Base-by-base conservation (phyloP, 2,329 filamentous ascomycete genomes). In the Aspergillus bombycis region DNA sequence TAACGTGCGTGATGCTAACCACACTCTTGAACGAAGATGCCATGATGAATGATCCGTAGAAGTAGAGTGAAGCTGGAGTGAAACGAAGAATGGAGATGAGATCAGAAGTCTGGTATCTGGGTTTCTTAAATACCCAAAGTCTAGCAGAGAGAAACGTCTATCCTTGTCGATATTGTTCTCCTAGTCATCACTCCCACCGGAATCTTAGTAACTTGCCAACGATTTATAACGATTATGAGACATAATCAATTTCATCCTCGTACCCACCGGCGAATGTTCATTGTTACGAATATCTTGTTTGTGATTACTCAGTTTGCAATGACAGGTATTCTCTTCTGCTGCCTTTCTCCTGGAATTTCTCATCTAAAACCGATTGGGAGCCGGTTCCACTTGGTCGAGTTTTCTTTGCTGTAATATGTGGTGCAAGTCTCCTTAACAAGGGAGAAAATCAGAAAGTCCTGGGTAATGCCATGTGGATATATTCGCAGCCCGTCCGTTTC, bases 1-100 rank as follows among this genome's bases (percentile, higher is more conserved):
- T 79, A 62, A 84, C 78, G 64, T 81, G 76, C 41, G 81, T 83
- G 52, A 83, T 75, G 10, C 59, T 74, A 50, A 80, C 9, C 12
- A 62, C 34, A 56, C 62, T 67, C 32, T 67, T 68, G 58, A 68
- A 68, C 16, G 54, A 5, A 43, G 54, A 45, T 19, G 54, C 36
- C 36, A 41, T 41, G 19, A 7, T 41, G 16, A 9, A 9, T 41
- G 36, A n/a, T 41, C 36, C 3, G 16, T 16, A 41, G 32, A 14
- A 14, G 26, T 36, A 57, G 19, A 23, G 11, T 57, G 54, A 30
- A n/a, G 26, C 16, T 57, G n/a, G 4, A 23, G 36, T 19, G 16
- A 38, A 38, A 19, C 2, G 0, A 10, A 10, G 36, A 41, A 38
- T 38, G 36, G 8, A 8, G 36, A 38, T 19, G 36, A 38, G 16